Conservation (phyloP, 192 early-diverging fungal species). For the Umbelopsis sp. region DNA sequence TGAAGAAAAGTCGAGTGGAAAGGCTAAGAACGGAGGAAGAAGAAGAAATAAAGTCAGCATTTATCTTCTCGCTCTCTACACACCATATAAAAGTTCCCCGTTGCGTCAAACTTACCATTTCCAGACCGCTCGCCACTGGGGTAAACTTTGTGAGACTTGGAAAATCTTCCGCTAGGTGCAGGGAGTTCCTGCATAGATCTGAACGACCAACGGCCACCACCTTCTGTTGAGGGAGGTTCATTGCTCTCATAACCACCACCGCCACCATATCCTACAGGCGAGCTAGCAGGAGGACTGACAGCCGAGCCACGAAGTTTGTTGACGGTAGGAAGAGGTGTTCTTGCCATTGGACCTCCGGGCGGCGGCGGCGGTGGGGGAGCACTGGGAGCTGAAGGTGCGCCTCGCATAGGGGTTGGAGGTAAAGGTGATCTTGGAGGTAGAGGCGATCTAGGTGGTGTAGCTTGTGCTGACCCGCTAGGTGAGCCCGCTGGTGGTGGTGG, state of each 20-base stretch:
- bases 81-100: no score
- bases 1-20: no score
- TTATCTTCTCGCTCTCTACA: no score
- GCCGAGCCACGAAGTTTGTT: background rate
- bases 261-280: background rate
- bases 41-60: no score
- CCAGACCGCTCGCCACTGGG: slow-evolving; percentile 27
- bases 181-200: slow-evolving; percentile 27
- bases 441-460: slow-evolving; percentile 23
- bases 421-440: slow-evolving; percentile 16
- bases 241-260: background rate
- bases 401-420: background rate
- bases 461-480: background rate
- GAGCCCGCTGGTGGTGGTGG: slow-evolving; percentile 19
- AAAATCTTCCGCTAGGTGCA: slow-evolving; percentile 5
- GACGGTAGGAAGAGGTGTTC: background rate
- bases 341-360: slow-evolving; percentile 1
- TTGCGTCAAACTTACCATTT: slow-evolving; percentile 20
- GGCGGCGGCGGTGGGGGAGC: slow-evolving; percentile 28
- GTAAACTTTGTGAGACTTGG: slow-evolving; percentile 20
- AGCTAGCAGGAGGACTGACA: background rate
- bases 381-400: background rate
- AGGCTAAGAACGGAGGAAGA: no score
- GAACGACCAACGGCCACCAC: slow-evolving; percentile 30
- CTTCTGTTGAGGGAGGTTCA: slow-evolving; percentile 22